Base-by-base conservation (phyloP, 163 green algal genomes). In the Chlamydomonas reinhardtii region DNA sequence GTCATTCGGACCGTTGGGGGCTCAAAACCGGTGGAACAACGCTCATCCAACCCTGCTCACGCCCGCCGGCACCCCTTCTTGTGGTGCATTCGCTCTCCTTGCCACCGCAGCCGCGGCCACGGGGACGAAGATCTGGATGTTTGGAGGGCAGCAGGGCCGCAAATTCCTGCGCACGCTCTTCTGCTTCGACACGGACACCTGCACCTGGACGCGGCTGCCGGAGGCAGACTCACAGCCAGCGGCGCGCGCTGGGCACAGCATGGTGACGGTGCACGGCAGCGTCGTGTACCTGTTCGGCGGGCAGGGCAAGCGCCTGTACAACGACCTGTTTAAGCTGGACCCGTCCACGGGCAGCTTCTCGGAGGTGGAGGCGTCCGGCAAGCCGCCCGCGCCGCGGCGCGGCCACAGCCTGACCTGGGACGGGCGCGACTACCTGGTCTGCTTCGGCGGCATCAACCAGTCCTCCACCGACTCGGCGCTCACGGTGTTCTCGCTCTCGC, bases 401-500 rank as follows among this genome's bases (percentile, higher is more conserved):
- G 92, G 92, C 24, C 93, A 95, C 87, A 93, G 73, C 77, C 80
- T 93, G 32, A 82, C 90, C 2, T 95, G 90, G 86, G 91, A 94
- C 59, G 89, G 87, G 2, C 69, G 73, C 16, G 92, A 94, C 77
- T 83, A 73, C 52, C 84, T 96, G 2, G 78, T 96, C 5, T 89
- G 90, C 71, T 95, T 95, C 78, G 93, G 92, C 32, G 93, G 93
- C 35, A 89, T 86, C 43, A 90, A 88, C 59, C 74, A 66, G 25
- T 54, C 69, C 22, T 85, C 73, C 61, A 93, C 90, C 27, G 88
- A 94, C 78, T 82, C 84, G 43, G 75, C 85, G 29, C 80, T 95
- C 35, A 82, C 75, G 0, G 76, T 92, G 11, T 93, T 91, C 62
- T 90, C 76, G 20, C 75, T 96, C 17, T 91, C 85, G 29, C 78